Evolutionary conservation across 2,329 filamentous ascomycete genomes (phyloP).

Genomic region (Fusarium duplospermum): DNA sequence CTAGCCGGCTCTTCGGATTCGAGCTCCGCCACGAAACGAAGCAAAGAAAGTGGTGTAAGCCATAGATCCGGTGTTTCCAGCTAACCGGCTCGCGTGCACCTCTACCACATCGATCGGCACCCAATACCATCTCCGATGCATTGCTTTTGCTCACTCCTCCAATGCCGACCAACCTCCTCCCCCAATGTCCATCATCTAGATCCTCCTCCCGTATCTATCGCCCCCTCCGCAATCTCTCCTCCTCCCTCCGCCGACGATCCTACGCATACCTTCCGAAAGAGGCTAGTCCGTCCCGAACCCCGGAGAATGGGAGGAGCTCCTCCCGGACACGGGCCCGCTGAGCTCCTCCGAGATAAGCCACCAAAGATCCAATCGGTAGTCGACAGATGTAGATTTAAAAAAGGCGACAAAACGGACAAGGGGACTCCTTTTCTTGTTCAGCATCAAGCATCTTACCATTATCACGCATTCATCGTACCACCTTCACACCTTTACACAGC

Average conservation of each 20-base stretch:
- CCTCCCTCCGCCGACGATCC: neutral
- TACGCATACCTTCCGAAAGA: neutral
- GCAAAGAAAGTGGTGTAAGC: slow-evolving; percentile 1
- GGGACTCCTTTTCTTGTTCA: neutral
- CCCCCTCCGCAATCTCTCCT: neutral
- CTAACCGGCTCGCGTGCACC: neutral
- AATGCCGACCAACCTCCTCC: neutral
- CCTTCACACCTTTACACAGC: neutral
- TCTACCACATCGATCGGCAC: neutral
- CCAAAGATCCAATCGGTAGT: neutral
- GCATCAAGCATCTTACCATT: neutral
- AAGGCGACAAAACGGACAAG: neutral
- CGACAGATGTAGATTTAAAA: neutral
- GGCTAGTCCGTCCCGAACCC: neutral
- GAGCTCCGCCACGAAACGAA: slow-evolving; percentile 12
- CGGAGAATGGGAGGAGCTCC: slow-evolving; percentile 20
- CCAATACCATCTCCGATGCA: neutral
- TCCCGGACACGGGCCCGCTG: neutral
- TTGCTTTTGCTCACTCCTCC: neutral
- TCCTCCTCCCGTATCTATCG: neutral
- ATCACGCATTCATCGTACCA: slow-evolving; percentile 10
- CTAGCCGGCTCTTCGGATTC: neutral
- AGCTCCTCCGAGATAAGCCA: slow-evolving; percentile 22
- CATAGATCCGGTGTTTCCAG: neutral
- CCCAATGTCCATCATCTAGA: neutral